Evolutionary conservation across 805 yeast genomes (phyloP).

Genomic region (Vanderwaltozyma verrucispora): DNA sequence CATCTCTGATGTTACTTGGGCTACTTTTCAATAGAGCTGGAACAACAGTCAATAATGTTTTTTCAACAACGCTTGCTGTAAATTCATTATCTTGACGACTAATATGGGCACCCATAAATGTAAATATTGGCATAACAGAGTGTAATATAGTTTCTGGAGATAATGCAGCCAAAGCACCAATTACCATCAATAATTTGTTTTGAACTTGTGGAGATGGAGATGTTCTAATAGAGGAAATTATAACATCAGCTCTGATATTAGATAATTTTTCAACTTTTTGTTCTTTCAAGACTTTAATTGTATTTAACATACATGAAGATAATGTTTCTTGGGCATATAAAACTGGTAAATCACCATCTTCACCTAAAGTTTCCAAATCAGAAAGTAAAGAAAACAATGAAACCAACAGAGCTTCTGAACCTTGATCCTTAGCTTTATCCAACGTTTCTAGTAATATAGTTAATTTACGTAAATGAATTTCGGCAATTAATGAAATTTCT

Average conservation of each 20-base stretch:
- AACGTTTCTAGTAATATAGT: constrained; percentile 73
- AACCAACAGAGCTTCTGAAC: constrained; percentile 37
- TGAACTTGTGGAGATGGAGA: constrained; percentile 92
- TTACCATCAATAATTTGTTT: constrained; percentile 72
- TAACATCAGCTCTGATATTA: constrained; percentile 74
- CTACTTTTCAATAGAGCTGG: constrained; percentile 67
- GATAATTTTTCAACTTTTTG: constrained; percentile 41
- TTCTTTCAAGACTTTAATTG: constrained; percentile 46
- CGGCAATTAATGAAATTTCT: constrained; percentile 64
- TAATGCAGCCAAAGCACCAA: constrained; percentile 77
- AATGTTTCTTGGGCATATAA: constrained; percentile 84
- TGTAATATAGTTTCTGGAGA: constrained; percentile 89
- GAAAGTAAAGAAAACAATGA: constrained; percentile 52
- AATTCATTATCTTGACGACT: constrained; percentile 95
- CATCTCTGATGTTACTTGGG: constrained; percentile 38
- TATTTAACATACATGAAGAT: constrained; percentile 72
- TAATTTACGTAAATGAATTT: constrained; percentile 63
- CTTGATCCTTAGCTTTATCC: constrained; percentile 35
- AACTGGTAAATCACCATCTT: constrained; percentile 86
- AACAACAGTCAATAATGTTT: constrained; percentile 78
- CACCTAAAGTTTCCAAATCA: constrained; percentile 75
- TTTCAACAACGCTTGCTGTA: constrained; percentile 84
- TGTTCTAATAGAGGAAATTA: constrained; percentile 83
- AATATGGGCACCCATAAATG: constrained; percentile 98
- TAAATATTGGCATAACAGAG: constrained; percentile 98